Percentiles rank a stretch among this genome's conserved stretches.
These are phyloP conservation scores for Xylariaceae sp. DNA, from an alignment of 2,329 filamentous ascomycete species.

Conservation along the genomic window DNA sequence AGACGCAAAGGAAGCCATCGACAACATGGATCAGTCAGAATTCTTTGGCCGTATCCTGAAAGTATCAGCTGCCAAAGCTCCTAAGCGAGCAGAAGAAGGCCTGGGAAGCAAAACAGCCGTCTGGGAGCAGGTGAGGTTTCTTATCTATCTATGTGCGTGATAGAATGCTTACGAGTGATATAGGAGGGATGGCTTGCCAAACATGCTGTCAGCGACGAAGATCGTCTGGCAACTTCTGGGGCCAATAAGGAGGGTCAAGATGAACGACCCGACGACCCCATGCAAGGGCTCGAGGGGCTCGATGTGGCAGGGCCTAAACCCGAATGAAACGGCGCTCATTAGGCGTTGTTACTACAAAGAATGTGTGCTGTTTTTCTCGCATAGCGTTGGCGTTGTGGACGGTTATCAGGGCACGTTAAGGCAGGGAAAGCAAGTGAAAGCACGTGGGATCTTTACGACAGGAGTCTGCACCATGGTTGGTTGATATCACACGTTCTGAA, in stretches of 20 bases:
- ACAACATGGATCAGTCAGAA: conserved; percentile 98
- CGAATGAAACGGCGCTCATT: conserved; percentile 43
- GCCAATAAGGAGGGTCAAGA: conserved; percentile 44
- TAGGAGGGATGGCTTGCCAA: conserved; percentile 93
- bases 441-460: conserved; percentile 20
- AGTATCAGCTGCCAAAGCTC: conserved; percentile 84
- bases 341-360: conserved; percentile 17
- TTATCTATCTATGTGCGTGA: not conserved
- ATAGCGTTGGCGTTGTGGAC: conserved; percentile 33
- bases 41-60: conserved; percentile 89
- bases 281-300: conserved; percentile 90
- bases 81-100: conserved; percentile 82
- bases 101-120: conserved; percentile 89
- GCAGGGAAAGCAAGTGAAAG: conserved; percentile 17
- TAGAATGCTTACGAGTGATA: conserved; percentile 21
- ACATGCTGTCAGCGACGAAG: conserved; percentile 78
- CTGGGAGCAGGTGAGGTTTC: conserved; percentile 82
- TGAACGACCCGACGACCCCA: conserved; percentile 68
- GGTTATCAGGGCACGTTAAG: conserved; percentile 14
- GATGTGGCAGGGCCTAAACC: conserved; percentile 91
- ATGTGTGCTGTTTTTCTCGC: conserved; percentile 25
- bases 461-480: conserved; percentile 25
- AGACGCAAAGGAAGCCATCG: conserved; percentile 90
- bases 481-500: conserved; percentile 26
- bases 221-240: conserved; percentile 55